These are phyloP conservation scores for Podila clonocystis DNA, from an alignment of 192 early-diverging fungal genomes.

Conservation along the genomic window DNA sequence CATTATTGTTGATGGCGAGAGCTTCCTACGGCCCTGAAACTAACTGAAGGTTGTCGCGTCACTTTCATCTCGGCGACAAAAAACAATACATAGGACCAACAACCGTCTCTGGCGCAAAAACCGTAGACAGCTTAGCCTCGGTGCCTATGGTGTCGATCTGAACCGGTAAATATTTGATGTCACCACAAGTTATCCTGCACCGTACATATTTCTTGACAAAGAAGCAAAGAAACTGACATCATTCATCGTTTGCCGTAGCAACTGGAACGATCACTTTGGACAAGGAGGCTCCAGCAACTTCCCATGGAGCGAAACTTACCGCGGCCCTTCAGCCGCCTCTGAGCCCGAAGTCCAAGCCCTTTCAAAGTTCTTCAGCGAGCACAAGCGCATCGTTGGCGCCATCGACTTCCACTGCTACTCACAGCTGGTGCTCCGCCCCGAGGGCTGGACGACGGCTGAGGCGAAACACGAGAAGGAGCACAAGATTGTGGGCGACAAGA, in stretches of 20 bases:
- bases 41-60: background rate
- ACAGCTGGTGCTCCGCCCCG: slow-evolving; percentile 66
- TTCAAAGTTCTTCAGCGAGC: slow-evolving; percentile 57
- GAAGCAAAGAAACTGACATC: background rate
- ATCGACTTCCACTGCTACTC: slow-evolving; percentile 70
- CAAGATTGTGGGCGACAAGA: slow-evolving; percentile 50
- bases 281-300: slow-evolving; percentile 41
- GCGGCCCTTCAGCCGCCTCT: slow-evolving; percentile 48
- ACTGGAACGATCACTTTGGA: slow-evolving; percentile 56
- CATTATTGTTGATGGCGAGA: background rate
- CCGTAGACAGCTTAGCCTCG: slow-evolving; percentile 39
- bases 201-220: background rate
- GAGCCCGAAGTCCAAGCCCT: slow-evolving; percentile 59
- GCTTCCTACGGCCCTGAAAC: background rate
- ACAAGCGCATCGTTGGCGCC: slow-evolving; percentile 62
- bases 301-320: slow-evolving; percentile 54
- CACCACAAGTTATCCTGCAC: too few species aligned
- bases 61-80: background rate
- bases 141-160: slow-evolving; percentile 50
- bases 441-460: slow-evolving; percentile 49
- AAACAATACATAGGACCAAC: slow-evolving; percentile 3
- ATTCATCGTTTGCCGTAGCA: slow-evolving; percentile 6
- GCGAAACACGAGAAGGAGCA: slow-evolving; percentile 39
- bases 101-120: slow-evolving; percentile 71
- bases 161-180: slow-evolving; percentile 54